Conservation (phyloP, 257 asterid species). For the Penstemon newberryi region DNA sequence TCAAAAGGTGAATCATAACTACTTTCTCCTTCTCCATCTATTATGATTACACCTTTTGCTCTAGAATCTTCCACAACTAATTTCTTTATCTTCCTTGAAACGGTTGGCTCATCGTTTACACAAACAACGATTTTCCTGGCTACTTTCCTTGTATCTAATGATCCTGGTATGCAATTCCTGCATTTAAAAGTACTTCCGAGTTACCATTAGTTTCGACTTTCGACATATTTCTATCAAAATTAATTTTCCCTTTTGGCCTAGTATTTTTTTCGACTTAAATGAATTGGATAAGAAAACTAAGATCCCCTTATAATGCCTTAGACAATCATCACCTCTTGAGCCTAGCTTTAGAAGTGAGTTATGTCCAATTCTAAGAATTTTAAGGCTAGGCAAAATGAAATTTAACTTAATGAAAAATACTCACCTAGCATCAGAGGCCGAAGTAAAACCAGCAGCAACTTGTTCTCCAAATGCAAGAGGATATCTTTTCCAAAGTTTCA, state of each 20-base stretch:
- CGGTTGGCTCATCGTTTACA: conserved; percentile 41
- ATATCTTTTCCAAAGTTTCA: conserved; percentile 32
- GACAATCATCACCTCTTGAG: too few relatives aligned
- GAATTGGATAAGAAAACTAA: too few relatives aligned
- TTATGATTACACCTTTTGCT: conserved; percentile 61
- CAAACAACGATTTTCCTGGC: conserved; percentile 69
- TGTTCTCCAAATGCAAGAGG: conserved; percentile 57
- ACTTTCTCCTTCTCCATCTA: conserved; percentile 41
- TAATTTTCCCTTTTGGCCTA: too few relatives aligned
- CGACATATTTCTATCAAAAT: not conserved
- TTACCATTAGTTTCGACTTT: not conserved
- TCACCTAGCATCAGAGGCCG: conserved; percentile 63
- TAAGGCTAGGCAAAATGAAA: not conserved
- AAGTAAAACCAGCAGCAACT: conserved; percentile 44
- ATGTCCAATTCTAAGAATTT: too few relatives aligned
- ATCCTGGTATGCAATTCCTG: conserved; percentile 74
- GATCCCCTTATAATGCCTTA: too few relatives aligned
- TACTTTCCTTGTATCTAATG: conserved; percentile 52
- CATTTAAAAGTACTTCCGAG: conserved; percentile 1
- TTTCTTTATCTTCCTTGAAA: conserved; percentile 52
- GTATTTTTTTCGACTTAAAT: too few relatives aligned
- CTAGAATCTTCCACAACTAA: conserved; percentile 61
- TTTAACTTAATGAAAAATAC: not conserved
- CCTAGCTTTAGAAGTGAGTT: too few relatives aligned
- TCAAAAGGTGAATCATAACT: conserved; percentile 43